These are phyloP conservation scores for Periglandula ipomoeae DNA, from an alignment of 2,329 filamentous ascomycete genomes.

Conservation along the genomic window DNA sequence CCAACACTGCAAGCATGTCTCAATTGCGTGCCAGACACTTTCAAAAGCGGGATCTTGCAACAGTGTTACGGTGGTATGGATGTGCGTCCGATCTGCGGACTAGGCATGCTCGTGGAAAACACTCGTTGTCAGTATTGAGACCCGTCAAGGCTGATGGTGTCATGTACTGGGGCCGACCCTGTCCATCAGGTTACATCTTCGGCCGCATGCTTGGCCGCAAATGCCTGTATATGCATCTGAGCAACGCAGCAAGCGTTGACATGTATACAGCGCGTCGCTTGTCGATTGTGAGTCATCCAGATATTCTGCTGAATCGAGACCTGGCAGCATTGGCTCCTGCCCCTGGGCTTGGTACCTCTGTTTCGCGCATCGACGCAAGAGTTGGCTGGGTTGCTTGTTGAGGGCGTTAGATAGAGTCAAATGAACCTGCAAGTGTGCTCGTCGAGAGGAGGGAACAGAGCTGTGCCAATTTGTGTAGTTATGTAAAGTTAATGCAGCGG, in stretches of 20 bases:
- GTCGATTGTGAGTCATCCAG: neutral
- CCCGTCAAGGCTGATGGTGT: neutral
- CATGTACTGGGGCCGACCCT: slow-evolving; percentile 1
- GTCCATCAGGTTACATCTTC: slow-evolving; percentile 4
- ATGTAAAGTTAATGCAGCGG: neutral
- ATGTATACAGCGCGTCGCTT: neutral
- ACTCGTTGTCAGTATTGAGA: neutral
- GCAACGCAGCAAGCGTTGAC: neutral
- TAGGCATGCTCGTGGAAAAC: neutral
- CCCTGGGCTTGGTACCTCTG: neutral
- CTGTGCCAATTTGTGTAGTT: neutral
- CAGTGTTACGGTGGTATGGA: neutral
- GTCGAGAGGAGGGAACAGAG: neutral
- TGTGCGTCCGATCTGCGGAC: neutral
- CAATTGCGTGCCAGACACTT: neutral
- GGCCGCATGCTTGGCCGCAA: slow-evolving; percentile 4
- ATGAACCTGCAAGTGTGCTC: neutral
- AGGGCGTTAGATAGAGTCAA: neutral
- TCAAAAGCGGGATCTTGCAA: neutral
- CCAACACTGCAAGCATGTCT: neutral
- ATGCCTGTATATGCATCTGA: slow-evolving; percentile 3
- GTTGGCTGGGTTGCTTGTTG: neutral
- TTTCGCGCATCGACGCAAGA: neutral
- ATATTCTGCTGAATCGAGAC: neutral
- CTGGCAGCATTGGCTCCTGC: neutral